These are phyloP conservation scores for Calonectria naviculata DNA, from an alignment of 2,329 filamentous ascomycete genomes.

Conservation along the genomic window DNA sequence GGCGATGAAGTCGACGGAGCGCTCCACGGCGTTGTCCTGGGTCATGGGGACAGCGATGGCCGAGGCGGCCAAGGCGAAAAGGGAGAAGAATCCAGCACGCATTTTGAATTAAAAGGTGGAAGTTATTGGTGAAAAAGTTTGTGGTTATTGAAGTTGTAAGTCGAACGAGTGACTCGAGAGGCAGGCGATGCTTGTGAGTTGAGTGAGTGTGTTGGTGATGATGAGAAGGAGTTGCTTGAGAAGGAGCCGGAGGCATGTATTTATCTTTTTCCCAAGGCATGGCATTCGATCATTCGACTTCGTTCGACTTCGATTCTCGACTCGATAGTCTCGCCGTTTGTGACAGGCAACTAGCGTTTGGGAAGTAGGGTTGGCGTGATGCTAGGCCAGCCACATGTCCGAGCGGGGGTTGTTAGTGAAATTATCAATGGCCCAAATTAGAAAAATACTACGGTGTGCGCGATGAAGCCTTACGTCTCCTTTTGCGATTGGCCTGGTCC, in stretches of 20 bases:
- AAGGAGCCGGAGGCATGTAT: not conserved
- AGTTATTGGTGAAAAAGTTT: not conserved
- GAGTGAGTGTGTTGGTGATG: not conserved
- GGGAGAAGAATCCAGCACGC: slow-evolving; percentile 31
- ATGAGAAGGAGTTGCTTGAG: no score
- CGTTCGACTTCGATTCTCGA: not conserved
- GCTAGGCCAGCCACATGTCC: not conserved
- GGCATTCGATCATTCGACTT: no score
- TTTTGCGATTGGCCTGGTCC: not conserved
- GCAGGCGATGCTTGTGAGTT: not conserved
- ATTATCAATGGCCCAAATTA: not conserved
- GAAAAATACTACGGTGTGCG: not conserved
- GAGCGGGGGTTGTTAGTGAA: not conserved
- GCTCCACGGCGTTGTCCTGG: not conserved
- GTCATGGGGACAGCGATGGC: slow-evolving; percentile 27
- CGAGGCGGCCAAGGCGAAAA: slow-evolving; percentile 29
- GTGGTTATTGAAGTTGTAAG: not conserved
- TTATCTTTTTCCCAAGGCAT: not conserved
- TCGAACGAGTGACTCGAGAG: not conserved
- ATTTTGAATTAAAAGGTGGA: slow-evolving; percentile 24
- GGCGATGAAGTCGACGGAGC: not conserved
- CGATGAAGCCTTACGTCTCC: not conserved
- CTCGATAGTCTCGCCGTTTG: not conserved
- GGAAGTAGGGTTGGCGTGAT: not conserved
- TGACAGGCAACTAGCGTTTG: slow-evolving; percentile 1